These are phyloP conservation scores for Colletotrichum sp. DNA, from an alignment of 2,329 filamentous ascomycete species.

Conservation along the genomic window DNA sequence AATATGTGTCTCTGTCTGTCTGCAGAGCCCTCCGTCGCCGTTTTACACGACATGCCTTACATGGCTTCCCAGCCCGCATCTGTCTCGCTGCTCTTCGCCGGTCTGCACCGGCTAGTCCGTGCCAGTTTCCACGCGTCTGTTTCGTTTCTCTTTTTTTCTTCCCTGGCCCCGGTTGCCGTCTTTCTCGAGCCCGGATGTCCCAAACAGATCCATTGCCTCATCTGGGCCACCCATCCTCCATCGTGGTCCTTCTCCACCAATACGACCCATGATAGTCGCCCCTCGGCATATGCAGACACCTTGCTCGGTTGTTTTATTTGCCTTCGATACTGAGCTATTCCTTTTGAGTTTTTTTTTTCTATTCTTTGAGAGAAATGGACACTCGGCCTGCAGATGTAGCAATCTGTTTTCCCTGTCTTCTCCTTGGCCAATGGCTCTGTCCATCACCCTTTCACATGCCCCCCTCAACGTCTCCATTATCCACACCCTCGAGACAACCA, in stretches of 20 bases:
- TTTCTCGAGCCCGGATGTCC: neutral
- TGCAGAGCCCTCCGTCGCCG: constrained; percentile 15
- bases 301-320: constrained; percentile 19
- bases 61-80: neutral
- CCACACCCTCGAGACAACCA: constrained; percentile 12
- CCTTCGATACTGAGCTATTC: neutral
- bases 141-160: constrained; percentile 7
- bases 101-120: constrained; percentile 8
- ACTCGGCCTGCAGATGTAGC: constrained; percentile 26
- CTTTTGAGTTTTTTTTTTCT: neutral
- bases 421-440: constrained; percentile 29
- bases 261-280: constrained; percentile 26
- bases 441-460: constrained; percentile 28
- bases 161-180: neutral
- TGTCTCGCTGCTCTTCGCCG: constrained; percentile 3
- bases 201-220: constrained; percentile 23
- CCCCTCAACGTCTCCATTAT: neutral
- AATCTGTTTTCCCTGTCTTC: constrained; percentile 28
- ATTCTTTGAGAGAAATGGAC: constrained; percentile 36
- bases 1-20: neutral
- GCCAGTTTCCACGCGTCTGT: constrained; percentile 17
- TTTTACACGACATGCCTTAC: constrained; percentile 20
- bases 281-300: constrained; percentile 44
- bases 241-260: constrained; percentile 34
- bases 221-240: constrained; percentile 29